Base-by-base conservation (phyloP, 1,284 basidiomycete genomes). In the Boletus mariae region DNA sequence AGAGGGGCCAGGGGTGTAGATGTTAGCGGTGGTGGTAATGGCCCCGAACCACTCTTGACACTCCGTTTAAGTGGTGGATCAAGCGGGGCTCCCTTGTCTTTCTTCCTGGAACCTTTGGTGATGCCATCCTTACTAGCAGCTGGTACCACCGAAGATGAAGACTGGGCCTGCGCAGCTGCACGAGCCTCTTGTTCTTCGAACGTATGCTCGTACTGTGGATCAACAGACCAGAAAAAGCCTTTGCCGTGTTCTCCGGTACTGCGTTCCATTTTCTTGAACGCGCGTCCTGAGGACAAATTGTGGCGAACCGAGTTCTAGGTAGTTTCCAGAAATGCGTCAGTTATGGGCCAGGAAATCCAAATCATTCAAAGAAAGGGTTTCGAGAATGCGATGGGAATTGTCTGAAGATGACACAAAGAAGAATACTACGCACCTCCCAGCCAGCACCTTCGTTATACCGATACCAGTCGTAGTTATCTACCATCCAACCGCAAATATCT, bases 401-500 rank as follows among this genome's bases (percentile, higher is more conserved):
- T 45, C 34, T 35, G 45, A n/a, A 37, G 35, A 37, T 38, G 17
- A 41, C 42, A 43, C 13, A 40, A 25, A 37, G 49, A 37, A 44
- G 15, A 53, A 51, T 52, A 32, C 32, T 42, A 74, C 82, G 61
- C 58, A 91, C 90, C 85, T 90, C 91, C 94, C 94, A 96, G 40
- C 89, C 90, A 11, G 77, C 76, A 53, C 87, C 84, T 65, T 87
- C 84, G 57, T 87, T 85, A 64, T 85, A 85, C 52, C 85, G 83
- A 76, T 94, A 98, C 83, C 93, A 96, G 58, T 93, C 90, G 72
- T 87, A 89, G 56, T 84, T 87, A 46, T 87, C 87, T 64, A 87
- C 85, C 57, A 97, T 92, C 92, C 93, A 97, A 51, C 84, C 83
- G 66, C 92, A 93, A 47, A 97, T 93, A 64, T 96, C 92, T 59